Evolutionary conservation across 805 yeast species (phyloP), one percentile per base, ranked within the genome.

Genomic region (Ogataea paraovalis): DNA sequence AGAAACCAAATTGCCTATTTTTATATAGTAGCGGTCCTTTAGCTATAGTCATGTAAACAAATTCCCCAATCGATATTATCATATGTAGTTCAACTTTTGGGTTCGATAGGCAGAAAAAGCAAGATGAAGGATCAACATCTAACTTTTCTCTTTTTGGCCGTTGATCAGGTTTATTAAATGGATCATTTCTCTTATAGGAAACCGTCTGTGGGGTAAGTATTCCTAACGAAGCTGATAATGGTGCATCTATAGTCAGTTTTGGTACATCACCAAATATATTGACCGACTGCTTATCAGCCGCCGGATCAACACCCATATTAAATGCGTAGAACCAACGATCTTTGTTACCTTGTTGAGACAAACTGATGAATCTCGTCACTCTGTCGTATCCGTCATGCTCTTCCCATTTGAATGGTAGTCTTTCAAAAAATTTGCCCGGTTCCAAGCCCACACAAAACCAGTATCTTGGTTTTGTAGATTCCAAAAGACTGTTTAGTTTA

Each of bases 41-140:
- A 0, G 96, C 95, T 14, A 83, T 72, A 0, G 97, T 83, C 48
- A 90, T 43, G 61, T 89, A 90, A 0, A 80, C 67, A 41, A 71
- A 69, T 12, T 75, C 74, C 0, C 87, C 92, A 44, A 91, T 84
- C 0, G 94, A 78, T 0, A 89, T 74, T 12, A 90, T 79, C 85
- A 91, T 80, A 62, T 89, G 95, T 2, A 86, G 72, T 53, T 85
- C 91, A 6, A 86, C 74, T 13, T 82, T 76, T 0, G 96, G 86
- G 58, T 87, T 88, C 1, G 92, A 79, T 18, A 90, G 73, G 61
- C 97, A 90, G 59, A 90, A 87, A 66, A 87, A 90, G 60, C 97
- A 90, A 39, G 71, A 66, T 13, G 70, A 71, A 0, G 92, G 89
- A 0, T 74, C 60, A 2, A 87, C 79, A 0, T 60, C 65, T 49